Percentiles rank a stretch among this genome's conserved stretches.
phyloP scores from a whole-genome alignment of 331 rosid species.

The Quercus tomentella region DNA sequence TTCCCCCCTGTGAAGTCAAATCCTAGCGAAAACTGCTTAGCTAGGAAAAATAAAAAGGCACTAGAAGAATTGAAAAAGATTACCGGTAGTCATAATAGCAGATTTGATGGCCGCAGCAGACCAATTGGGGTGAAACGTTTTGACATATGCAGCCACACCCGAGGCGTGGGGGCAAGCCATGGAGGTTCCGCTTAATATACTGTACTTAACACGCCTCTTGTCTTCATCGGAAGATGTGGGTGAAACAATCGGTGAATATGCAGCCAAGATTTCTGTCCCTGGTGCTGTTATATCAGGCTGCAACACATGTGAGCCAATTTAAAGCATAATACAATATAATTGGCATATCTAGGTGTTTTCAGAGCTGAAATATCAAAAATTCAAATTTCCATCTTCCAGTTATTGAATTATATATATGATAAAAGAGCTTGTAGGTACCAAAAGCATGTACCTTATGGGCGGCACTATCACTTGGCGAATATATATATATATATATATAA shows the following conservation, averaged over 20 bases:
- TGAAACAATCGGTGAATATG: conserved; percentile 8
- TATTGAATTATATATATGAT: too few relatives aligned
- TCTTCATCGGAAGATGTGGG: not conserved
- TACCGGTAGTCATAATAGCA: not conserved
- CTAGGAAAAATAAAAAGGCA: too few relatives aligned
- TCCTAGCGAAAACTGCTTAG: too few relatives aligned
- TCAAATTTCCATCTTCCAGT: too few relatives aligned
- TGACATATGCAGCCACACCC: not conserved
- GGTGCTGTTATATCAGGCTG: conserved; percentile 33
- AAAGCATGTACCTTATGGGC: not conserved
- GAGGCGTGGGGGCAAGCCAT: not conserved
- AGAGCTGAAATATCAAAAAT: too few relatives aligned
- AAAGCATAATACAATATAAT: too few relatives aligned
- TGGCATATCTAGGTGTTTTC: too few relatives aligned
- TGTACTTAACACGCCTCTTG: not conserved
- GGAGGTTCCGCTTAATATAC: not conserved
- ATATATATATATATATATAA: too few relatives aligned
- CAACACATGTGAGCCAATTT: too few relatives aligned
- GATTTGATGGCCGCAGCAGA: not conserved
- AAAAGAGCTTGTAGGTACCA: too few relatives aligned
- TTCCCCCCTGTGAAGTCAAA: too few relatives aligned
- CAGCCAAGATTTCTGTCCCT: conserved; percentile 25
- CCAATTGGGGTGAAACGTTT: not conserved
- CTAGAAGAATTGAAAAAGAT: not conserved
- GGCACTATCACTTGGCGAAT: too few relatives aligned